These are phyloP conservation scores for Rhazya stricta DNA, from an alignment of 257 asterid genomes.

Conservation along the genomic window DNA sequence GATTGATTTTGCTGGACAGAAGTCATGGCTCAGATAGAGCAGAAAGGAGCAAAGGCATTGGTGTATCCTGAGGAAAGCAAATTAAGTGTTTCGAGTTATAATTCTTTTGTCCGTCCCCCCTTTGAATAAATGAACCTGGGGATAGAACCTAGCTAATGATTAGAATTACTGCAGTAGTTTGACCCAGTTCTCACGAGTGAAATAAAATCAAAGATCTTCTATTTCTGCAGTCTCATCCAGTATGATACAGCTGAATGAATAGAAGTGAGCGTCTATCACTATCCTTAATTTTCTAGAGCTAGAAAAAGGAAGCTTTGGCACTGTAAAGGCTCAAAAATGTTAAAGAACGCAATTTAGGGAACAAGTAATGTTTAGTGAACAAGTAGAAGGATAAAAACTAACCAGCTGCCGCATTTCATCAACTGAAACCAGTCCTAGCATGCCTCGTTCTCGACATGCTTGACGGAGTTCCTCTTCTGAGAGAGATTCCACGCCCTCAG, in stretches of 20 bases:
- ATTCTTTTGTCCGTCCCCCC: not conserved
- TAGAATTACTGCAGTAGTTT: not conserved
- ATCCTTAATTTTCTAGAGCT: not conserved
- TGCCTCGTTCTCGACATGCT: slow-evolving; percentile 92
- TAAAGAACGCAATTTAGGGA: not conserved
- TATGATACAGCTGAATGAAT: not conserved
- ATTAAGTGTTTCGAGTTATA: not conserved
- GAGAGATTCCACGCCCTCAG: slow-evolving; percentile 87
- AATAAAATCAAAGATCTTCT: not conserved
- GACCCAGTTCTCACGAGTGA: not conserved
- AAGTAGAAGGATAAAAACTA: slow-evolving; percentile 5
- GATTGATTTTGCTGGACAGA: not conserved
- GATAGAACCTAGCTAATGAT: not conserved
- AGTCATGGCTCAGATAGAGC: not conserved
- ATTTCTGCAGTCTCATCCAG: not conserved
- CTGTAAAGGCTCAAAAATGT: not conserved
- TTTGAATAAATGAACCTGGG: not conserved
- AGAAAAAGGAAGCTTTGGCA: not conserved
- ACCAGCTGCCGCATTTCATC: slow-evolving; percentile 97
- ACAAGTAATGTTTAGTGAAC: not conserved
- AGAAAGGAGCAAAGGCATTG: not conserved
- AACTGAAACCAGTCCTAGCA: slow-evolving; percentile 78
- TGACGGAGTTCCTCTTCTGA: slow-evolving; percentile 93
- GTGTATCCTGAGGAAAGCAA: not conserved
- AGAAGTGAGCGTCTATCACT: not conserved